Evolutionary conservation across 2,329 filamentous ascomycete genomes (phyloP), one percentile per base, ranked within the genome.

Genomic region (Colletotrichum camelliae): DNA sequence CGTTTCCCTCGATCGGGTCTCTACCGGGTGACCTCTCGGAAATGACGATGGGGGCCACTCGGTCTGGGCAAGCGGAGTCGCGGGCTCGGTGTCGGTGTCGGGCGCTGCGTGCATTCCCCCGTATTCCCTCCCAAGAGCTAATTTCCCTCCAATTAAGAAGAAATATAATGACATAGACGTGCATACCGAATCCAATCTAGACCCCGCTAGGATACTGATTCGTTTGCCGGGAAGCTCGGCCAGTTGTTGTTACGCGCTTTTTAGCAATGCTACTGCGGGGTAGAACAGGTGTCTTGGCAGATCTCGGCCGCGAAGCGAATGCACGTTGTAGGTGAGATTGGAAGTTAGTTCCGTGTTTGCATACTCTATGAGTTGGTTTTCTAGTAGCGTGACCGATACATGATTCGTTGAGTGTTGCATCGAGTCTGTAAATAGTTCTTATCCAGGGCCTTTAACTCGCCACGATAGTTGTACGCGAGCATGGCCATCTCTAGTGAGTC

Each of bases 141-240:
- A 68, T 73, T 73, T 73, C 57, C 70, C 70, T 73, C 70, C 70
- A 73, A 73, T 73, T 43, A 39, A 37, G 37, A 24, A 18, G n/a
- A 31, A 12, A 12, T 9, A 27, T 10, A 29, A 9, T 57, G 68
- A 70, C 68, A 52, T 52, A 62, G 15, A 43, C 57, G 15, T 62
- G 67, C 67, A 69, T 60, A n/a, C 31, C 37, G 1, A 7, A 21
- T 0, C 4, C 12, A 24, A 37, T 61, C 12, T 52, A 52, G 10
- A 52, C 37, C 33, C 37, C 12, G 13, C 35, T 33, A 3, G 43
- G 21, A 33, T 9, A 18, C 15, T 27, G 24, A 52, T 15, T 35
- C 31, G 27, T 18, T 31, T 16, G 31, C 16, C 67, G 37, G 35
- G 33, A 16, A 21, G 27, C n/a, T 70, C n/a, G 27, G 67, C 21